Evolutionary conservation across 768 basidiomycete genomes (phyloP).

Genomic region (Lentinula boryana): DNA sequence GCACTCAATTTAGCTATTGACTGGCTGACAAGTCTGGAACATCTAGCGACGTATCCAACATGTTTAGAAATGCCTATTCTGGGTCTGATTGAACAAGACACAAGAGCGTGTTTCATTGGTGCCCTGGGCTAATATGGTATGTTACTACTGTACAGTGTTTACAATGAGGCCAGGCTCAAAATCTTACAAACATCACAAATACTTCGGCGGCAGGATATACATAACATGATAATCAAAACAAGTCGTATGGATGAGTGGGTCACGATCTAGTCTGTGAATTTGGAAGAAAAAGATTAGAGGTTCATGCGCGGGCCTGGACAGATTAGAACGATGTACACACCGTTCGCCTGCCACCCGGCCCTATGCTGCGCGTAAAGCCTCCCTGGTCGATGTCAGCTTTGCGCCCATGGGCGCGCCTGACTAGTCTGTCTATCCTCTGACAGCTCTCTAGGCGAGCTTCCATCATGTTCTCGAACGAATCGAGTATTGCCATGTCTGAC

Average conservation of each 20-base stretch:
- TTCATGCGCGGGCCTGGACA: not conserved
- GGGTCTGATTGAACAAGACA: not conserved
- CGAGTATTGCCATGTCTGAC: conserved; percentile 45
- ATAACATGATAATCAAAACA: not conserved
- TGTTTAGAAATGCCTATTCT: not conserved
- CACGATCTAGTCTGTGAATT: not conserved
- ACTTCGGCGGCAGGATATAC: not conserved
- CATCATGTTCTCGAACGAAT: conserved; percentile 68
- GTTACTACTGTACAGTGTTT: not conserved
- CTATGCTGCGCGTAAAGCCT: not conserved
- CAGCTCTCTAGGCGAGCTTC: conserved; percentile 75
- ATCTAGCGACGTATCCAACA: not conserved
- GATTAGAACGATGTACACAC: conserved; percentile 1
- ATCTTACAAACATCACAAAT: not conserved
- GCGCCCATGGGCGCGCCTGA: conserved; percentile 37
- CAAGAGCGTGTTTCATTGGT: not conserved
- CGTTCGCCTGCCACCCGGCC: not conserved
- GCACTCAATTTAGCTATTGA: not conserved
- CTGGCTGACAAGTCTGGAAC: not conserved
- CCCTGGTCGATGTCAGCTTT: conserved; percentile 12
- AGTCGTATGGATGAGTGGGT: not conserved
- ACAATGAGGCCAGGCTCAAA: not conserved
- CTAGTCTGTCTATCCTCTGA: conserved; percentile 54
- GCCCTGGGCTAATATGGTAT: not conserved
- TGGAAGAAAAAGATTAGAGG: not conserved